Evolutionary conservation across 805 yeast genomes (phyloP), one percentile per base, ranked within the genome.

Genomic region (Sugiyamaella smithiae): DNA sequence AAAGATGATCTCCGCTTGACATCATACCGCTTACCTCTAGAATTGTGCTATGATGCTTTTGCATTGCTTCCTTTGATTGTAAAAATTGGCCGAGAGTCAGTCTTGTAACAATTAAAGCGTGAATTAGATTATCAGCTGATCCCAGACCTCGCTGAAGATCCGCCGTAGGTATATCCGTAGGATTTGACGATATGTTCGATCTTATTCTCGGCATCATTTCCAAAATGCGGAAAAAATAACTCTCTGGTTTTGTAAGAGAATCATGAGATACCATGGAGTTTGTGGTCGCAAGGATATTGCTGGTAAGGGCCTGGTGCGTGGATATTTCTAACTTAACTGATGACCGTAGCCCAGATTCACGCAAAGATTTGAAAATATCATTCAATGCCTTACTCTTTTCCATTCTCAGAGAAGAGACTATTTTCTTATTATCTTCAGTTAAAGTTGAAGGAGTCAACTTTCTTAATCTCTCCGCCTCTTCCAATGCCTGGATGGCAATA

Each of bases 141-240:
- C 89, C 88, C 58, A 88, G 70, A 32, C 89, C 95, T 55, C 82
- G 83, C 52, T 81, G 85, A 25, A 86, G 76, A 61, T 85, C 95
- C 1, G 77, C 70, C 11, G 75, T 76, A 2, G 97, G 93, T 20
- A 87, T 80, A 57, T 88, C 97, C 5, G 80, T 84, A 6, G 82
- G 76, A 11, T 82, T 78, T 11, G 72, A 71, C 1, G 80, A 65
- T 8, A 83, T 81, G 1, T 86, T 69, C 16, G 82, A 76, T 59
- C 96, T 76, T 49, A 91, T 68, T 40, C 91, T 73, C 2, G 97
- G 97, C 38, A 91, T 66, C 23, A 90, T 61, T 57, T 93, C 98
- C 31, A 93, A 66, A 6, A 88, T 65, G 51, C 87, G 74, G 69
- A 77, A 85, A 67, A 80, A 89, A 57, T 77, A 76, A 20, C 23